Conservation (phyloP, 306 rosid genomes). For the Potentilla sterilis region DNA sequence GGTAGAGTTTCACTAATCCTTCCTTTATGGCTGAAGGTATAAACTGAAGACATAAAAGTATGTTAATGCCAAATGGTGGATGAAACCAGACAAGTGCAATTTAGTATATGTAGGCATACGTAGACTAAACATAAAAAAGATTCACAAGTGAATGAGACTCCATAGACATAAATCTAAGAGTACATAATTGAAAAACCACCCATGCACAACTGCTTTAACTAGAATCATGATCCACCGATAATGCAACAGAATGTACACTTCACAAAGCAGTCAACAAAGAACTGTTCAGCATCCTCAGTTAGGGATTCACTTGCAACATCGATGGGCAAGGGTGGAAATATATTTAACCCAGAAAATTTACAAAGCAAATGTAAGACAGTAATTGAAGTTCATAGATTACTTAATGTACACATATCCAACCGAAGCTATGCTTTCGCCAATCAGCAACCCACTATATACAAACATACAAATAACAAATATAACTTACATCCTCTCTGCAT, state of each 20-base stretch:
- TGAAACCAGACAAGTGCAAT: background rate
- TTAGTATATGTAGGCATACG: background rate
- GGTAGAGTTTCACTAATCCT: conserved; percentile 56
- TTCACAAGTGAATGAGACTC: background rate
- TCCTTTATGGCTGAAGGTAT: conserved; percentile 62
- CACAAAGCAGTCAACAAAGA: background rate
- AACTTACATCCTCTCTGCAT: conserved; percentile 90
- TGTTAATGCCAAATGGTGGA: background rate
- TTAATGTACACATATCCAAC: background rate
- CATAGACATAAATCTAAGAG: background rate
- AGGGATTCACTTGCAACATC: background rate
- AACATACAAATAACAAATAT: background rate
- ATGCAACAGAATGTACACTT: background rate
- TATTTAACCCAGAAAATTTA: background rate
- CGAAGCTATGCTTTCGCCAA: background rate
- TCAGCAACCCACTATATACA: background rate
- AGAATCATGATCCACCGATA: background rate
- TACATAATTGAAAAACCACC: background rate
- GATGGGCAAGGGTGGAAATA: background rate
- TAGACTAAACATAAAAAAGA: background rate
- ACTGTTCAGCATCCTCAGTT: background rate
- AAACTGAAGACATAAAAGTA: background rate
- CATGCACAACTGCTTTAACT: background rate
- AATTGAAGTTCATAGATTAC: background rate
- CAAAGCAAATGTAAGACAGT: background rate